Percentiles rank a stretch among this genome's conserved stretches.
These are phyloP conservation scores for Hondaea fermentalgiana DNA, from an alignment of 108 stramenopile species.

Conservation along the genomic window DNA sequence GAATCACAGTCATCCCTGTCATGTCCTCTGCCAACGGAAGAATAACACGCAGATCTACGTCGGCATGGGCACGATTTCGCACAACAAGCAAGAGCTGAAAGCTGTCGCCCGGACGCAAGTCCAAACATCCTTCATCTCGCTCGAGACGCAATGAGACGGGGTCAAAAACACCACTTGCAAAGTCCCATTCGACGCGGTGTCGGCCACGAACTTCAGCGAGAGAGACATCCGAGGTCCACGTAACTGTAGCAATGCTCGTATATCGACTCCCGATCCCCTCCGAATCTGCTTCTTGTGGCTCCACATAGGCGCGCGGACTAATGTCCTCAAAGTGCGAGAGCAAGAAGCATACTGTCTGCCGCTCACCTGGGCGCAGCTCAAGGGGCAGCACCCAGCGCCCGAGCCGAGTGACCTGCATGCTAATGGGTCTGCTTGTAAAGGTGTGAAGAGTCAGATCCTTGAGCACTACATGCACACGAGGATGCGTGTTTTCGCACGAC, in stretches of 20 bases:
- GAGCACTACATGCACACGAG: not conserved
- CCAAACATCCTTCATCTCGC: not conserved
- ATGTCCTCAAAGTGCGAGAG: constrained; percentile 8
- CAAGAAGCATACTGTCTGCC: constrained; percentile 1
- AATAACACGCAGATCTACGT: not conserved
- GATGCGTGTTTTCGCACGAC: not conserved
- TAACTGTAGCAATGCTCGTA: not conserved
- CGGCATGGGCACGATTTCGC: not conserved
- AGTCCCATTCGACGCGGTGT: not conserved
- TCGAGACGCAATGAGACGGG: not conserved
- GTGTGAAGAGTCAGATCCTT: constrained; percentile 11
- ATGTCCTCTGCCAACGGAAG: not conserved
- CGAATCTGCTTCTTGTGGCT: not conserved
- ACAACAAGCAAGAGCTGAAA: not conserved
- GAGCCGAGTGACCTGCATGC: not conserved
- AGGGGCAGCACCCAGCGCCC: not conserved
- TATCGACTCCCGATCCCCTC: not conserved
- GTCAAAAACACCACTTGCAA: not conserved
- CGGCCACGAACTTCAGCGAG: not conserved
- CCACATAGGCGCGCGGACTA: not conserved
- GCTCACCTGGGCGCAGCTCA: not conserved
- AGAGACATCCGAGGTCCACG: not conserved
- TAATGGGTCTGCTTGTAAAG: not conserved
- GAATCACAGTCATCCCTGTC: not conserved
- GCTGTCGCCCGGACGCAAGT: not conserved